Evolutionary conservation across 148 eudicot genomes (phyloP), one percentile per base, ranked within the genome.

Genomic region (Tetragonia tetragonoides): DNA sequence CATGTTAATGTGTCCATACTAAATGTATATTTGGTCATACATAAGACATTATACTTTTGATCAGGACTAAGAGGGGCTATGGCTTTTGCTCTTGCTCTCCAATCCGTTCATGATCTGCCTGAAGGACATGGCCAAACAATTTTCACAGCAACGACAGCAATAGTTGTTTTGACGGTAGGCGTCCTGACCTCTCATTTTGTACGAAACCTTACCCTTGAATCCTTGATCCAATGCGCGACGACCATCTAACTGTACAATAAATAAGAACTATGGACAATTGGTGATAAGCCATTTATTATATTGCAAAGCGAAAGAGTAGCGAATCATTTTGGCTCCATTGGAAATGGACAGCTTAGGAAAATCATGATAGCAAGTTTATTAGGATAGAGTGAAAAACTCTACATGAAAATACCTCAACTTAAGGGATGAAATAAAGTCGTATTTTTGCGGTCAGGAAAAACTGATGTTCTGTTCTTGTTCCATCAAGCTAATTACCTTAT

Each of bases 81-180:
- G 99, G 99, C 99, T 77, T 95, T 95, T 88, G 99, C 99, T 75
- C 97, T 95, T 84, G 99, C 99, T 46, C 86, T 95, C 84, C 98
- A 95, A 82, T 93, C 99, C 67, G 85, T 93, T 84, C 99, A 95
- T 81, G 99, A 95, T 93, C 97, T 95, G 74, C 99, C 98, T 64
- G 97, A 93, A 77, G 99, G 99, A 75, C 97, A 95, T 81, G 99
- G 99, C 70, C 97, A 95, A 85, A 95, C 97, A 21, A 95, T 95
- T 71, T 95, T 95, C 84, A 91, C 97, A 21, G 99, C 99, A 66
- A 95, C 99, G 68, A 95, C 99, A 23, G 92, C 99, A 59, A 95
- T 95, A 77, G 98, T 95, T 83, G 99, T 95, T 77, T 82, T 95
- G 72, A 95, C 99, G 84, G 99, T 95, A 84, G 78, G 89, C 59